A percentile compares a stretch with the other conserved stretches of the same genome.
phyloP scores from a whole-genome alignment of 2,329 filamentous ascomycete species.

The Coniochaeta sp. region DNA sequence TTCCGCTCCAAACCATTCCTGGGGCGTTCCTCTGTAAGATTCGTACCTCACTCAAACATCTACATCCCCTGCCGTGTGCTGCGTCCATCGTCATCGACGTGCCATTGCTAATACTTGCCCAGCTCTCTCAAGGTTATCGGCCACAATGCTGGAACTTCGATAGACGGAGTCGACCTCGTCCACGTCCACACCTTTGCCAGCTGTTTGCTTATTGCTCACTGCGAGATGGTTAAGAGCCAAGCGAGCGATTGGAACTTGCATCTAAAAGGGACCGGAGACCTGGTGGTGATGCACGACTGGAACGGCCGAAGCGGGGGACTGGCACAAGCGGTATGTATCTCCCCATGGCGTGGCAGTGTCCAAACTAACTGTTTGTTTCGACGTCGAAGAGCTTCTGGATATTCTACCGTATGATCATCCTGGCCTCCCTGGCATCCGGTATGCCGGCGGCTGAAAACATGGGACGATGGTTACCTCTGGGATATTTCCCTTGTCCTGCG shows the following conservation, averaged over 20 bases:
- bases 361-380: not conserved
- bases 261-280: constrained; percentile 1
- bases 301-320: constrained; percentile 2
- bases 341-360: not conserved
- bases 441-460: not conserved
- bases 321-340: not conserved
- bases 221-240: constrained; percentile 2
- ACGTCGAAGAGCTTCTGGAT: constrained; percentile 2
- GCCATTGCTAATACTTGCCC: not conserved
- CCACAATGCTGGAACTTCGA: constrained; percentile 4
- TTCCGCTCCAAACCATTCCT: not conserved
- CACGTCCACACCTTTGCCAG: constrained; percentile 3
- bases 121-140: constrained; percentile 2
- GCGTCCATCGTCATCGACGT: too few relatives aligned
- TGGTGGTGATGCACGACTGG: not conserved
- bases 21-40: not conserved
- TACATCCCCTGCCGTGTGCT: not conserved
- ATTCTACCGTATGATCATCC: constrained; percentile 3
- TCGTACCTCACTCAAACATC: not conserved
- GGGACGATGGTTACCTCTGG: not conserved
- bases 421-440: constrained; percentile 1
- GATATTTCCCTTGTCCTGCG: not conserved
- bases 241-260: constrained; percentile 2
- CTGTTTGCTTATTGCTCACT: constrained; percentile 4
- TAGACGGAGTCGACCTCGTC: constrained; percentile 2